A percentile compares a stretch with the other conserved stretches of the same genome.
Conservation (phyloP, 2,329 filamentous ascomycete genomes). For the Metarhizium anisopliae region DNA sequence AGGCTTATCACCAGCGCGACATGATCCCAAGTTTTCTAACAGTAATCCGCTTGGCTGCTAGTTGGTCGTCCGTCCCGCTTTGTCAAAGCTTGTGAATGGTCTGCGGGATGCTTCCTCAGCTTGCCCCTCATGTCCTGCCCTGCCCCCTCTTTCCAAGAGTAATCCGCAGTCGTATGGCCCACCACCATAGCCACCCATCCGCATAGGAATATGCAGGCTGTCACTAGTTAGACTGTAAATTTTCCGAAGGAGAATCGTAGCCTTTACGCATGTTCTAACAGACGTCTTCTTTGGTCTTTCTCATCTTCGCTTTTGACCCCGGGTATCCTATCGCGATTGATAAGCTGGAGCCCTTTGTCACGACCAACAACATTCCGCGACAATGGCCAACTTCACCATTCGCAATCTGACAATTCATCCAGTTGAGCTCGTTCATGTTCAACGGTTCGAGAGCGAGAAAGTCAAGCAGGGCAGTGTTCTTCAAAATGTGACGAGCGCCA, state of each 20-base stretch:
- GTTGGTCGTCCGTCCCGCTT: background rate
- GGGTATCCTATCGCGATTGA: background rate
- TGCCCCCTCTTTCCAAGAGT: background rate
- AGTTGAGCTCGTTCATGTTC: slow-evolving; percentile 63
- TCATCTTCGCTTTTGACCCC: background rate
- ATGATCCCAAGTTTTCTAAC: background rate
- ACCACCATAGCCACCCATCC: background rate
- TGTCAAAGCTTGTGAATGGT: background rate
- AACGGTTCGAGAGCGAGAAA: slow-evolving; percentile 56
- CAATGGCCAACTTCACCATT: slow-evolving; percentile 54
- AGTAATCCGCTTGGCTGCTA: background rate
- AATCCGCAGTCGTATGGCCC: background rate
- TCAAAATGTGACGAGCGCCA: slow-evolving; percentile 33
- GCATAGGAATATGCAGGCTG: background rate
- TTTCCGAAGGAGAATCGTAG: background rate
- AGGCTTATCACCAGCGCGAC: background rate
- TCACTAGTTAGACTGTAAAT: background rate
- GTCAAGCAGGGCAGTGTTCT: slow-evolving; percentile 34
- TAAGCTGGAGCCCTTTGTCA: background rate
- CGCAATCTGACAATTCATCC: slow-evolving; percentile 72
- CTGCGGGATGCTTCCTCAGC: background rate
- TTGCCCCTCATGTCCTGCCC: background rate
- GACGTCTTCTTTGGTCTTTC: background rate
- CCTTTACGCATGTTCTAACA: background rate
- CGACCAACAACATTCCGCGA: slow-evolving; percentile 1